These are phyloP conservation scores for Colletotrichum sp. DNA, from an alignment of 2,329 filamentous ascomycete species.

Conservation along the genomic window DNA sequence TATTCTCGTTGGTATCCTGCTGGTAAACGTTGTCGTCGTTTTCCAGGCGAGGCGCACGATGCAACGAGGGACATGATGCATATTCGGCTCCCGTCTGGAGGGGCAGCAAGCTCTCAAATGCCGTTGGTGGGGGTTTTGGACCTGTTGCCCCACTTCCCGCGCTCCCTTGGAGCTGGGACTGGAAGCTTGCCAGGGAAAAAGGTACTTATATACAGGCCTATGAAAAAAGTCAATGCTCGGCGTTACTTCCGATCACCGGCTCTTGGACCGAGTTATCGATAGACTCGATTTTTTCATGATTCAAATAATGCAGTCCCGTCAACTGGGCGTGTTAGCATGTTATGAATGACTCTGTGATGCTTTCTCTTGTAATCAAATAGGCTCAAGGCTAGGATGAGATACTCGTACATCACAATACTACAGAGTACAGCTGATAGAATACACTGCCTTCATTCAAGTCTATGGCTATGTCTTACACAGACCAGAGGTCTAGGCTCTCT, in stretches of 20 bases:
- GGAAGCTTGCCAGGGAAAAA: not conserved
- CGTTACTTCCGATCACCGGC: not conserved
- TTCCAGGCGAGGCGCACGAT: not conserved
- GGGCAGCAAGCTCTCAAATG: not conserved
- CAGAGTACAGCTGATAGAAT: constrained; percentile 5
- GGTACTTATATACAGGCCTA: not conserved
- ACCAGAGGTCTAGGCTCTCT: constrained; percentile 29
- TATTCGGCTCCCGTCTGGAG: not conserved
- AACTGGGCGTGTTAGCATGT: no score
- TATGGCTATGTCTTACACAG: constrained; percentile 41
- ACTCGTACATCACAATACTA: not conserved
- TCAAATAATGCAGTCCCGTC: not conserved
- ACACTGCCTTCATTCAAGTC: constrained; percentile 26
- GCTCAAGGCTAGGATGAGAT: not conserved
- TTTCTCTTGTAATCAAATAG: not conserved
- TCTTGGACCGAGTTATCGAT: not conserved
- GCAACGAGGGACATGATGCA: constrained; percentile 22
- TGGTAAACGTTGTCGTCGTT: not conserved
- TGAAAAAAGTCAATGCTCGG: not conserved
- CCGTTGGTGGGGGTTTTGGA: not conserved
- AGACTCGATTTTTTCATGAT: not conserved
- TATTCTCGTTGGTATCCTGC: not conserved
- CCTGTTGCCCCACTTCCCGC: not conserved
- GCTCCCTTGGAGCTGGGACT: not conserved
- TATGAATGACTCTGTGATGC: not conserved